Conservation (phyloP, 176 grass and related monocot genomes). For the Carex pumila region DNA sequence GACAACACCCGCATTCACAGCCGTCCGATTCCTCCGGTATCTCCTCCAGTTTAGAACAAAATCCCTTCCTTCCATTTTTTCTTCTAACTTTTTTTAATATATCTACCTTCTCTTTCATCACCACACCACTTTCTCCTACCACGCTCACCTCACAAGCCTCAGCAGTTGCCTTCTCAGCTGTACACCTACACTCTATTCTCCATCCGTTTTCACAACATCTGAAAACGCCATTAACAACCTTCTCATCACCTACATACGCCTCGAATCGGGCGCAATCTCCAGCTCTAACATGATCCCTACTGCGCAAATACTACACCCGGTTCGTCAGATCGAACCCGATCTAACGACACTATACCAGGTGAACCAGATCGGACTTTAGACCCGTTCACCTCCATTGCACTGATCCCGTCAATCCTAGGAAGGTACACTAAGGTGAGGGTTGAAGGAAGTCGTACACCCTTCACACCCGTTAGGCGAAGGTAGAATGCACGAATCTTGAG, state of each 20-base stretch:
- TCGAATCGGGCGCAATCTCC: conserved; percentile 26
- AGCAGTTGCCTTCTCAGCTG: background rate
- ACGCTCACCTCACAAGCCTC: conserved; percentile 15
- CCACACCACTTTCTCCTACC: conserved; percentile 2
- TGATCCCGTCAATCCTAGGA: conserved; percentile 18
- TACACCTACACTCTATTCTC: conserved; percentile 28
- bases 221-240: conserved; percentile 33
- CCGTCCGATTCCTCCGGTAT: conserved; percentile 36
- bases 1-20: conserved; percentile 20
- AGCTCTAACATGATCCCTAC: conserved; percentile 18
- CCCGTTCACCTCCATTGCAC: conserved; percentile 32
- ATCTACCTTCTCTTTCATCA: conserved; percentile 19
- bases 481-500: conserved; percentile 32
- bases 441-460: background rate
- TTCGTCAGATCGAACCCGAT: conserved; percentile 16
- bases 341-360: conserved; percentile 28
- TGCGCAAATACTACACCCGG: conserved; percentile 26
- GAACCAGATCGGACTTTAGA: conserved; percentile 10
- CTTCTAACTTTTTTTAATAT: background rate
- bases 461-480: conserved; percentile 9
- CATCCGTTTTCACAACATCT: conserved; percentile 7
- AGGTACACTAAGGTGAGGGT: conserved; percentile 31
- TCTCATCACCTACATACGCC: conserved; percentile 30
- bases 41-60: conserved; percentile 29
- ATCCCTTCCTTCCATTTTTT: background rate